Conservation (phyloP, 371 early-diverging fungal species). For the Cokeromyces recurvatus region DNA sequence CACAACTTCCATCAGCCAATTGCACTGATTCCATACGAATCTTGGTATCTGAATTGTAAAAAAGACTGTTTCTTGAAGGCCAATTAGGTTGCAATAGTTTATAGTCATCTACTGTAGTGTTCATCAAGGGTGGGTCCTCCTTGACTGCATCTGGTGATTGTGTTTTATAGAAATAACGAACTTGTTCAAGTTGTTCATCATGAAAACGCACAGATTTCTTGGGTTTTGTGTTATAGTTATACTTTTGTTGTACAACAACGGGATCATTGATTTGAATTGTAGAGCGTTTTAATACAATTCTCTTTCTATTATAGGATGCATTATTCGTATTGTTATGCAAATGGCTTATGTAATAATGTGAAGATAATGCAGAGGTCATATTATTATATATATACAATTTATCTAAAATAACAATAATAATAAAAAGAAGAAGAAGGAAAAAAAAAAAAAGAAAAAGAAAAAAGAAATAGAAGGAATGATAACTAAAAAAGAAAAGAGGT, state of each 20-base stretch:
- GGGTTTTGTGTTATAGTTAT: neutral
- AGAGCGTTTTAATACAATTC: conserved; percentile 15
- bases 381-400: neutral
- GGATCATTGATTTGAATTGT: conserved; percentile 13
- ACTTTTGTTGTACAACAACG: conserved; percentile 5
- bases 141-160: conserved; percentile 42
- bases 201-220: conserved; percentile 29
- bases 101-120: conserved; percentile 10
- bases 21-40: conserved; percentile 36
- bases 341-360: neutral
- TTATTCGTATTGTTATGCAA: too few relatives aligned
- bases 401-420: neutral
- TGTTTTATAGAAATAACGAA: conserved; percentile 19
- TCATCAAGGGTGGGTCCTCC: conserved; percentile 27
- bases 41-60: conserved; percentile 2
- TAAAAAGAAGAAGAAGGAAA: neutral
- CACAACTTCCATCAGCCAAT: conserved; percentile 25
- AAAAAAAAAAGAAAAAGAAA: conserved; percentile 1
- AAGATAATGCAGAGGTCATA: conserved; percentile 8
- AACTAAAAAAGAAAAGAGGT: neutral
- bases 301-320: conserved; percentile 1
- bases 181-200: conserved; percentile 12
- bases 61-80: conserved; percentile 7
- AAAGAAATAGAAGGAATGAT: neutral
- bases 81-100: conserved; percentile 13